phyloP scores from a whole-genome alignment of 169 alveolate species.

The Perkinsus chesapeaki region DNA sequence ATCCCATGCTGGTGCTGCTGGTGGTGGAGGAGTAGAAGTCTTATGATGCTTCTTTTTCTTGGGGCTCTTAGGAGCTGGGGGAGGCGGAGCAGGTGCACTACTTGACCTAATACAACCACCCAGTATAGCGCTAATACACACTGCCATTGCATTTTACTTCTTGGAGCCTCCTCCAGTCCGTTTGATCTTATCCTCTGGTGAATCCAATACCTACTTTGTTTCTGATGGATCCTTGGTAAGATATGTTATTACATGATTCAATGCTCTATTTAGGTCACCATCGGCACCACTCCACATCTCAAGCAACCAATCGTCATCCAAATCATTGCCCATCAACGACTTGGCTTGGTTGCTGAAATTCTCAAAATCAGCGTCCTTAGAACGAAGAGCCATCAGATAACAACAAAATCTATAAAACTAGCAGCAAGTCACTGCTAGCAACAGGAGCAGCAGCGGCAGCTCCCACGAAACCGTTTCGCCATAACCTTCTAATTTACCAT shows the following conservation, averaged over 20 bases:
- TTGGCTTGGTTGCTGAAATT: neutral
- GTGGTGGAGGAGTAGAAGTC: neutral
- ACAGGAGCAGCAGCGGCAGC: too few relatives aligned
- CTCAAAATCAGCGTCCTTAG: neutral
- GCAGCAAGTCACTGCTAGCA: too few relatives aligned
- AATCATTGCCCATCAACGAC: neutral
- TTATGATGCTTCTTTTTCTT: neutral
- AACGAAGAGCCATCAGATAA: neutral
- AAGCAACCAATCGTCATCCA: neutral
- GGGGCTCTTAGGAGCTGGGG: neutral
- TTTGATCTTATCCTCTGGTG: conserved; percentile 9
- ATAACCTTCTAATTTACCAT: too few relatives aligned
- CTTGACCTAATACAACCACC: neutral
- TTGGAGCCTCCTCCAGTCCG: neutral
- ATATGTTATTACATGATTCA: neutral
- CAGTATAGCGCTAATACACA: neutral
- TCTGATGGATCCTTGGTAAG: too few relatives aligned
- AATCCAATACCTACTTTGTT: conserved; percentile 3
- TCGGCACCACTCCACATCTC: conserved; percentile 17
- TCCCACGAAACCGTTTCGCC: too few relatives aligned
- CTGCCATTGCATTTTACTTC: neutral
- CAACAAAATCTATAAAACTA: neutral
- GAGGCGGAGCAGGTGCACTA: neutral
- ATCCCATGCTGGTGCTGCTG: neutral
- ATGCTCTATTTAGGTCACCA: conserved; percentile 8